A percentile compares a stretch with the other conserved stretches of the same genome.
These are phyloP conservation scores for Pichia sp. DNA, from an alignment of 1,139 yeast genomes.

Conservation along the genomic window DNA sequence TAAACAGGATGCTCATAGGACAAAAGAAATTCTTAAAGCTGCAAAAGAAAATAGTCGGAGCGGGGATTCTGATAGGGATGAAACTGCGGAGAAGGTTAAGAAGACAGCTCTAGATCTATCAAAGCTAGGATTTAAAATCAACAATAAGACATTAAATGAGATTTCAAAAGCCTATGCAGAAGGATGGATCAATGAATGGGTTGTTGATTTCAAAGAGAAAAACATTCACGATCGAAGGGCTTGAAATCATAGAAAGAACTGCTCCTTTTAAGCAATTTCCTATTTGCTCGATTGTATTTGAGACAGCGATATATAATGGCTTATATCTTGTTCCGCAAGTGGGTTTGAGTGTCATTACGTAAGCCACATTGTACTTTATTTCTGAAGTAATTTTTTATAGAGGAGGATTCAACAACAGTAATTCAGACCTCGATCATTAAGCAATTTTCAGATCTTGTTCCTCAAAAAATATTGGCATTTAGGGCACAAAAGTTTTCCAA, in stretches of 20 bases:
- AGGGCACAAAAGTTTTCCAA: background rate
- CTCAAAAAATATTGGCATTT: no score
- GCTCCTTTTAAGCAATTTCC: no score
- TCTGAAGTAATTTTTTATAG: no score
- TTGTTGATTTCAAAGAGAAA: constrained; percentile 37
- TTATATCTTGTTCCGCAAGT: no score
- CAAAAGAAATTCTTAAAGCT: constrained; percentile 19
- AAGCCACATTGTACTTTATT: no score
- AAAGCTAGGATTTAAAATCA: constrained; percentile 33
- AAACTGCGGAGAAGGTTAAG: background rate
- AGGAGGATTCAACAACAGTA: no score
- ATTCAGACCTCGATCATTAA: no score
- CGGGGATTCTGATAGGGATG: background rate
- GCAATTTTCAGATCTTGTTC: no score
- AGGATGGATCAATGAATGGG: constrained; percentile 40
- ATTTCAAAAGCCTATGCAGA: constrained; percentile 34
- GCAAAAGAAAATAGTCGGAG: constrained; percentile 17
- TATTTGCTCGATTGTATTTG: no score
- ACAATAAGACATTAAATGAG: constrained; percentile 27
- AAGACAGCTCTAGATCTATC: constrained; percentile 20
- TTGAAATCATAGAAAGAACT: background rate
- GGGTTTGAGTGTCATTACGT: no score
- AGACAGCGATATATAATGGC: no score
- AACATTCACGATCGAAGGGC: constrained; percentile 33
- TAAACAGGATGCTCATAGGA: constrained; percentile 24